phyloP scores from a whole-genome alignment of 495 filamentous ascomycete genomes.

The Penicillium lagena region DNA sequence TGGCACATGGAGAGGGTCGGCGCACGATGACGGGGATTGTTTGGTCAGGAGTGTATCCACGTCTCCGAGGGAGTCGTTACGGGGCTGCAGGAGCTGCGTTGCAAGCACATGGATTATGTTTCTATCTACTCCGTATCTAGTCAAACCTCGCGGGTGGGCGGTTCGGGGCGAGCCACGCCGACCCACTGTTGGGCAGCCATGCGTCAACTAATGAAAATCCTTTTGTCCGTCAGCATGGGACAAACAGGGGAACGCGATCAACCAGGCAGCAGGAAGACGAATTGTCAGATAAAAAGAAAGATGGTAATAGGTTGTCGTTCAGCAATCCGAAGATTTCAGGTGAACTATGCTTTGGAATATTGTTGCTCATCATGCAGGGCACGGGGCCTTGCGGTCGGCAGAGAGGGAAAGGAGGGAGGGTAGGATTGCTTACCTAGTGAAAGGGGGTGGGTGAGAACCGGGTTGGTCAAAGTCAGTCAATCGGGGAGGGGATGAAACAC shows the following conservation, averaged over 20 bases:
- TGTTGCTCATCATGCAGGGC: slow-evolving; percentile 38
- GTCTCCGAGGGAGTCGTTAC: no score
- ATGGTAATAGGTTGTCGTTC: slow-evolving; percentile 46
- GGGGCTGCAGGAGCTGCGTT: background rate
- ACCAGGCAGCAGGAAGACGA: slow-evolving; percentile 2
- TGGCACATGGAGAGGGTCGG: background rate
- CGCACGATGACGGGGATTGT: no score
- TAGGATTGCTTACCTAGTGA: background rate
- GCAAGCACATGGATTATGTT: background rate
- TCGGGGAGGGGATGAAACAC: no score
- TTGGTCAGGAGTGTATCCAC: no score
- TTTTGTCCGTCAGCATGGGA: slow-evolving; percentile 8
- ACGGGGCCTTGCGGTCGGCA: background rate
- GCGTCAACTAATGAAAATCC: slow-evolving; percentile 10
- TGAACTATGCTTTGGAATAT: slow-evolving; percentile 45
- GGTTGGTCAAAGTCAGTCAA: no score
- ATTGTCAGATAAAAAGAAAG: slow-evolving; percentile 39
- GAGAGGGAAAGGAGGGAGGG: background rate
- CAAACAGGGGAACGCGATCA: slow-evolving; percentile 1
- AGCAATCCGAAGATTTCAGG: slow-evolving; percentile 42
- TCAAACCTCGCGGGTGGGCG: background rate
- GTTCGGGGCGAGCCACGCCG: slow-evolving; percentile 17
- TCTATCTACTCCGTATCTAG: slow-evolving; percentile 3
- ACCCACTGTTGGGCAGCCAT: slow-evolving; percentile 41
- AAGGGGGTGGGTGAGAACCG: no score